Conservation (phyloP, 192 early-diverging fungal species). For the Gamsiella multidivaricata region DNA sequence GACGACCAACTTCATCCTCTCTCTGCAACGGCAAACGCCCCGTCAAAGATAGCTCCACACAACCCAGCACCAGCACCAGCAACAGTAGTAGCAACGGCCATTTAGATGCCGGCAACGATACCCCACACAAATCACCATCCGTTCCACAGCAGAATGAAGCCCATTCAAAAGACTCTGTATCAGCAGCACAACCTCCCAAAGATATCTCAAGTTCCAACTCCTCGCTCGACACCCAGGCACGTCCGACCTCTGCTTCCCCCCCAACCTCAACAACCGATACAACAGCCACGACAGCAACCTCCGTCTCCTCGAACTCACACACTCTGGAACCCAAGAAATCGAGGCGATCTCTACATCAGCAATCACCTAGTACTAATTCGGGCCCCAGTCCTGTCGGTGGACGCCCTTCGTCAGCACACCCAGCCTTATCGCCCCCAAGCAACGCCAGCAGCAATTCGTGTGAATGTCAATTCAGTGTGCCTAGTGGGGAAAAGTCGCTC, state of each 20-base stretch:
- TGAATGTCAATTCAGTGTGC: slow-evolving; percentile 52
- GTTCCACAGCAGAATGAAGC: too few species aligned
- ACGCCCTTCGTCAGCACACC: slow-evolving; percentile 18
- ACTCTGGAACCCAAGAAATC: slow-evolving; percentile 38
- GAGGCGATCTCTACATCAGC: slow-evolving; percentile 28
- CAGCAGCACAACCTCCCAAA: not conserved
- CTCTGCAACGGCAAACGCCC: not conserved
- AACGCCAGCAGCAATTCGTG: slow-evolving; percentile 14
- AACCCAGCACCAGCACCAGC: not conserved
- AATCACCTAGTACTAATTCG: slow-evolving; percentile 11
- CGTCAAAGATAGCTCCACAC: too few species aligned
- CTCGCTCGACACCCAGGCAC: slow-evolving; percentile 6
- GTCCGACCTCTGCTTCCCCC: not conserved
- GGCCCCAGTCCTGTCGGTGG: slow-evolving; percentile 9
- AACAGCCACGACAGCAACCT: not conserved
- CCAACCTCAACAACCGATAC: not conserved
- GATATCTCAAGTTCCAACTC: slow-evolving; percentile 3
- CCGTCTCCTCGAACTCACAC: not conserved
- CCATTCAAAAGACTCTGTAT: not conserved
- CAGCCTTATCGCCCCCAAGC: slow-evolving; percentile 11
- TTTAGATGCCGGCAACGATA: too few species aligned
- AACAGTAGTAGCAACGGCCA: too few species aligned
- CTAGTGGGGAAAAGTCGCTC: slow-evolving; percentile 42
- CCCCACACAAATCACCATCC: not conserved
- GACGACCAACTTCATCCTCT: slow-evolving; percentile 26